Conservation (phyloP, 352 stramenopile species). For the Phytophthora pseudosyringae region DNA sequence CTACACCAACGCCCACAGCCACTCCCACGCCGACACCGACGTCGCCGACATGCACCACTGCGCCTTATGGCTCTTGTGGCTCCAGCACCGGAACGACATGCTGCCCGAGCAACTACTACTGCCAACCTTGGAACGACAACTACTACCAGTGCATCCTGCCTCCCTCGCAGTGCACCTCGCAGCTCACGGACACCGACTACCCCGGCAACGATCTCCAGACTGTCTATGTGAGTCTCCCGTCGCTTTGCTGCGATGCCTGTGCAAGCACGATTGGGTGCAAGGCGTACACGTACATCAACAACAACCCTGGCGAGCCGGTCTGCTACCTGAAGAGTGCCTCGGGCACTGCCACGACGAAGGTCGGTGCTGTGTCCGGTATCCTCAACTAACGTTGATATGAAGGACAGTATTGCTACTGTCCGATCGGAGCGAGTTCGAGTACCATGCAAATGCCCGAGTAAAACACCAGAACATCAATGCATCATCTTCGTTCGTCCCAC, state of each 20-base stretch:
- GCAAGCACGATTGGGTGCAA: conserved; percentile 38
- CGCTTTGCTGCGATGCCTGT: conserved; percentile 52
- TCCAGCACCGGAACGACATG: conserved; percentile 31
- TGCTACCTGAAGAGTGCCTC: conserved; percentile 42
- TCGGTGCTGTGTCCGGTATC: conserved; percentile 40
- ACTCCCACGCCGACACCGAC: conserved; percentile 16
- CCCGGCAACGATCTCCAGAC: conserved; percentile 52
- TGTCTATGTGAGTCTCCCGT: conserved; percentile 44
- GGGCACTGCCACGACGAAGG: conserved; percentile 23
- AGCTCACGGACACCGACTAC: conserved; percentile 44
- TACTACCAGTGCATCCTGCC: conserved; percentile 46
- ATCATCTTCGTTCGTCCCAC: background rate
- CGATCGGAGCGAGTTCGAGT: background rate
- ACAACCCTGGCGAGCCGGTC: conserved; percentile 27
- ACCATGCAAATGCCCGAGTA: background rate
- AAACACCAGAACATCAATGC: conserved; percentile 4
- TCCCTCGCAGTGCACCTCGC: conserved; percentile 33
- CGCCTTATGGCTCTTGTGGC: conserved; percentile 27
- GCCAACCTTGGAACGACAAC: conserved; percentile 45
- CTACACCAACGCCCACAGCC: conserved; percentile 3
- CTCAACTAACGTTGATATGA: conserved; percentile 38
- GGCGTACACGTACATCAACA: conserved; percentile 58
- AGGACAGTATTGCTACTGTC: background rate
- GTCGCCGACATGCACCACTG: conserved; percentile 28
- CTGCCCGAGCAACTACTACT: conserved; percentile 45